These are phyloP conservation scores for Sungouiozyma intestinalis DNA, from an alignment of 805 yeast species.

Conservation along the genomic window DNA sequence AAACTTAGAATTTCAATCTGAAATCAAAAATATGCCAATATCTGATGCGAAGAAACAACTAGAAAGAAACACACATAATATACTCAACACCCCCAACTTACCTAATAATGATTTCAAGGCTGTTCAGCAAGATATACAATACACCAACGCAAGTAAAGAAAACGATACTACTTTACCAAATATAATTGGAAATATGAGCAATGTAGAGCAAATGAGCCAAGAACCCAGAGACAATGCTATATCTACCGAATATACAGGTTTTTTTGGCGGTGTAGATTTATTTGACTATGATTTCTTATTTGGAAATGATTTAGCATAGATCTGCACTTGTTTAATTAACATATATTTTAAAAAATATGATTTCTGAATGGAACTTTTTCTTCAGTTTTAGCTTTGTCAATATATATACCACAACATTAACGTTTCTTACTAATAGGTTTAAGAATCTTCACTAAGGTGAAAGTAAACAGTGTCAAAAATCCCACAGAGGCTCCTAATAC, in stretches of 20 bases:
- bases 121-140: background rate
- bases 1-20: conserved; percentile 6
- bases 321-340: background rate
- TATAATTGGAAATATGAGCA: background rate
- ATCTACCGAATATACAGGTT: conserved; percentile 12
- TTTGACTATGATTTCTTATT: conserved; percentile 25
- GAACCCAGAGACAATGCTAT: conserved; percentile 1
- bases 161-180: background rate
- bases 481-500: conserved; percentile 64
- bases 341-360: background rate
- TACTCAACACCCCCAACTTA: background rate
- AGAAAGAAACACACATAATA: background rate
- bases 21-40: background rate
- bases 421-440: conserved; percentile 5
- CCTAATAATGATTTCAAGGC: background rate
- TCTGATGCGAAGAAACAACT: background rate
- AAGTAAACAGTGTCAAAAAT: conserved; percentile 49
- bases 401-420: background rate
- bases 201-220: conserved; percentile 4
- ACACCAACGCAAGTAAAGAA: background rate
- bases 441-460: conserved; percentile 48
- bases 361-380: no score
- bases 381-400: no score
- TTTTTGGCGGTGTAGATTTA: conserved; percentile 22
- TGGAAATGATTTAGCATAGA: conserved; percentile 14